Evolutionary conservation across 2,329 filamentous ascomycete species (phyloP).

Genomic region (Colletotrichum kahawae): DNA sequence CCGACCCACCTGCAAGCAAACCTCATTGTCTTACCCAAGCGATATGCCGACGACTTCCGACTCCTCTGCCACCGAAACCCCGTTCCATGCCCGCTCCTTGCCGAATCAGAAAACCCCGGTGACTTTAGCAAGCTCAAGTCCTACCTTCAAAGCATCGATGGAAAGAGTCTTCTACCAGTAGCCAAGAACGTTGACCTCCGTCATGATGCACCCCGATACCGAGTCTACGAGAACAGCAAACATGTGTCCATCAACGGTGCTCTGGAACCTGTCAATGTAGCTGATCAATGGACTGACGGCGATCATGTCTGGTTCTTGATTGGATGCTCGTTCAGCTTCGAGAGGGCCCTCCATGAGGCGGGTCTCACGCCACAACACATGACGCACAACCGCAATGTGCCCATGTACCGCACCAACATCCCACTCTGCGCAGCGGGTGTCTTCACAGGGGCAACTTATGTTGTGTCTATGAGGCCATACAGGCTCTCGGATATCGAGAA

Average conservation of each 20-base stretch:
- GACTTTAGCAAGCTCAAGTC: constrained; percentile 42
- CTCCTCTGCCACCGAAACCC: constrained; percentile 65
- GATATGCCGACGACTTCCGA: constrained; percentile 62
- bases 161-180: constrained; percentile 27
- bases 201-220: constrained; percentile 62
- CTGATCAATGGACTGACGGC: constrained; percentile 52
- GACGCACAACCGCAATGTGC: constrained; percentile 52
- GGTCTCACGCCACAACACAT: constrained; percentile 59
- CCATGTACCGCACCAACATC: constrained; percentile 66
- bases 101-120: constrained; percentile 52
- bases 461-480: constrained; percentile 71
- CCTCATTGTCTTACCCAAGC: constrained; percentile 61
- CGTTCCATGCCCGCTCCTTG: constrained; percentile 66
- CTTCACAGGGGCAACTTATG: constrained; percentile 58
- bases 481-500: constrained; percentile 49
- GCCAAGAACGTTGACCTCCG: constrained; percentile 57
- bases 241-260: constrained; percentile 33
- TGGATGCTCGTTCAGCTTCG: constrained; percentile 69
- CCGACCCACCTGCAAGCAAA: constrained; percentile 66
- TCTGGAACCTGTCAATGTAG: constrained; percentile 41
- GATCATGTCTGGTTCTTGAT: constrained; percentile 68
- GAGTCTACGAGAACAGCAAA: constrained; percentile 57
- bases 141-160: constrained; percentile 26
- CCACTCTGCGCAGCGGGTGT: constrained; percentile 62
- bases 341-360: constrained; percentile 55